Conservation (phyloP, 2,329 filamentous ascomycete species). For the Colletotrichum chrysophilum region DNA sequence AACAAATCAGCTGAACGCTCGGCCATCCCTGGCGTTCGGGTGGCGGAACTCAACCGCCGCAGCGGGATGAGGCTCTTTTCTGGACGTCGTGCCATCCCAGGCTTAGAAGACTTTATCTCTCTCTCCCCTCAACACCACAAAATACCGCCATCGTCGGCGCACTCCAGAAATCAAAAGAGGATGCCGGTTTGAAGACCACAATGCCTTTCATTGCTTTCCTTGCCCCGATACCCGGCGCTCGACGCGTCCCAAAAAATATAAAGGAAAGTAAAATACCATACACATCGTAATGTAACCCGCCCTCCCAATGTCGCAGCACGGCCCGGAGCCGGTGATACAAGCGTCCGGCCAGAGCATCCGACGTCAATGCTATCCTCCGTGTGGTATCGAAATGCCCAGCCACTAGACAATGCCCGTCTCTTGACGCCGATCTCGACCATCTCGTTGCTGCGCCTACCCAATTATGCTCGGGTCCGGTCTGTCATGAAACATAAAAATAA, state of each 20-base stretch:
- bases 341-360: constrained; percentile 14
- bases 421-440: constrained; percentile 46
- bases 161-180: not conserved
- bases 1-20: not conserved
- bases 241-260: not conserved
- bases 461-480: constrained; percentile 12
- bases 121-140: not conserved
- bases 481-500: constrained; percentile 14
- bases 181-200: constrained; percentile 1
- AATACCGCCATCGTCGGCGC: not conserved
- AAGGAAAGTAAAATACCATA: constrained; percentile 10
- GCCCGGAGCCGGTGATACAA: constrained; percentile 12
- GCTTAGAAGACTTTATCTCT: not conserved
- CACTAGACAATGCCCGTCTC: constrained; percentile 27
- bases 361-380: constrained; percentile 21
- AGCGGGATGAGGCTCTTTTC: not conserved
- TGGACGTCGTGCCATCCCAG: not conserved
- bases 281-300: constrained; percentile 15
- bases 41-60: not conserved
- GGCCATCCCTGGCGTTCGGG: not conserved
- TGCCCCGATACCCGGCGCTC: not conserved
- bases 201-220: constrained; percentile 12
- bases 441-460: constrained; percentile 64
- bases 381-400: constrained; percentile 22
- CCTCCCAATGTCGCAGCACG: constrained; percentile 16